phyloP scores from a whole-genome alignment of 2,329 filamentous ascomycete species.

The Claviceps digitariae region DNA sequence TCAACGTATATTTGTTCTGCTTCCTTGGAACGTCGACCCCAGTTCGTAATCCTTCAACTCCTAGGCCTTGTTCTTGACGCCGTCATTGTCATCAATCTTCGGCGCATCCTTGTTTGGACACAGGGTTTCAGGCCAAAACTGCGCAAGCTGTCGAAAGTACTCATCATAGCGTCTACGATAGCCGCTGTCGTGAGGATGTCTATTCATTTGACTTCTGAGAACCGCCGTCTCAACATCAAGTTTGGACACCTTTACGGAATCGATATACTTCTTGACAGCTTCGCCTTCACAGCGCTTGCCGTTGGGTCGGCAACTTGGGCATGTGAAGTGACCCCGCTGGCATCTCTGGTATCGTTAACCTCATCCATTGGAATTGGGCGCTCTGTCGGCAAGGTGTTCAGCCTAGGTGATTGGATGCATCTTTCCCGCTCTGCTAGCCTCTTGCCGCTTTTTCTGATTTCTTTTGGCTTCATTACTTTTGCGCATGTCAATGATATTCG shows the following conservation, averaged over 20 bases:
- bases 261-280: slow-evolving; percentile 34
- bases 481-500: slow-evolving; percentile 29
- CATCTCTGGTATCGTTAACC: slow-evolving; percentile 28
- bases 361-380: slow-evolving; percentile 27
- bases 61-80: slow-evolving; percentile 33
- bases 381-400: slow-evolving; percentile 21
- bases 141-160: slow-evolving; percentile 28
- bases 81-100: slow-evolving; percentile 31
- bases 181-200: slow-evolving; percentile 24
- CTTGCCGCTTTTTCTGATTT: slow-evolving; percentile 25
- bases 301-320: slow-evolving; percentile 32
- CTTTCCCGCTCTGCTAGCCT: slow-evolving; percentile 22
- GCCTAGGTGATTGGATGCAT: slow-evolving; percentile 33
- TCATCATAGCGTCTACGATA: slow-evolving; percentile 26
- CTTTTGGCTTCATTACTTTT: slow-evolving; percentile 28
- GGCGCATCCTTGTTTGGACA: slow-evolving; percentile 38
- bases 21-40: slow-evolving; percentile 23
- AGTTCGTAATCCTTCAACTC: slow-evolving; percentile 28
- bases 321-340: slow-evolving; percentile 31
- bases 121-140: slow-evolving; percentile 33
- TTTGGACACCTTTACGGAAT: slow-evolving; percentile 33
- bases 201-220: slow-evolving; percentile 16
- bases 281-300: slow-evolving; percentile 29
- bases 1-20: slow-evolving; percentile 40
- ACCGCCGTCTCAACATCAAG: slow-evolving; percentile 13